Evolutionary conservation across 2,329 filamentous ascomycete genomes (phyloP).

Genomic region (Epichloe baconii): DNA sequence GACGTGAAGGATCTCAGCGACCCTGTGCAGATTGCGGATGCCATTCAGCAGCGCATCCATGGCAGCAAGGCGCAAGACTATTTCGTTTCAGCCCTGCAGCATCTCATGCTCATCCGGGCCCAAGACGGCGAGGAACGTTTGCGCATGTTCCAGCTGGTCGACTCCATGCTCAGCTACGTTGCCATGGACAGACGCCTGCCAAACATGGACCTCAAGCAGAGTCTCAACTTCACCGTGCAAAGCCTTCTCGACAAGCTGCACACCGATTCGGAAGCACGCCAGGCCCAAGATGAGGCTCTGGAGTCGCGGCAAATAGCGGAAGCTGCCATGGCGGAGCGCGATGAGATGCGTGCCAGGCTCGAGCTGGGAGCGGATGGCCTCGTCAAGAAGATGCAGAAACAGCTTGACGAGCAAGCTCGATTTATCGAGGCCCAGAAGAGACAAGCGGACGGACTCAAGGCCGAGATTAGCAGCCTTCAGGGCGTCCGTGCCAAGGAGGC

Average conservation of each 20-base stretch:
- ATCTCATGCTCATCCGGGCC: conserved; percentile 82
- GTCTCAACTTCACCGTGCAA: conserved; percentile 93
- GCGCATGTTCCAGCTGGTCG: conserved; percentile 93
- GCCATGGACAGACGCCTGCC: conserved; percentile 93
- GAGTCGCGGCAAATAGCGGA: conserved; percentile 89
- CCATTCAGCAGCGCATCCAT: conserved; percentile 72
- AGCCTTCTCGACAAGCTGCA: conserved; percentile 89
- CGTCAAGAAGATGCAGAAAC: conserved; percentile 82
- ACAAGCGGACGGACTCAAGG: conserved; percentile 78
- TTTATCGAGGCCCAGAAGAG: conserved; percentile 82
- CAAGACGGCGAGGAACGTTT: conserved; percentile 85
- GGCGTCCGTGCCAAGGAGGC: conserved; percentile 78
- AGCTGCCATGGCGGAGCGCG: conserved; percentile 87
- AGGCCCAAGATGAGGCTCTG: conserved; percentile 80
- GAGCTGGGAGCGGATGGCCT: conserved; percentile 88
- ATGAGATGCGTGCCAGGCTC: conserved; percentile 82
- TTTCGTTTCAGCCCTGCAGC: conserved; percentile 89
- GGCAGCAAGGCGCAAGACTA: conserved; percentile 86
- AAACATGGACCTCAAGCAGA: conserved; percentile 96
- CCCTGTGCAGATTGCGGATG: conserved; percentile 84
- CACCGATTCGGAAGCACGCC: conserved; percentile 87
- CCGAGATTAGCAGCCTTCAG: conserved; percentile 78
- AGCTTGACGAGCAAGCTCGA: conserved; percentile 82
- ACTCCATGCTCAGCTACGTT: conserved; percentile 98
- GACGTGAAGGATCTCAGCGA: conserved; percentile 88